Percentiles rank a stretch among this genome's conserved stretches.
These are phyloP conservation scores for Eudorina sp. DNA, from an alignment of 139 green algal species.

Conservation along the genomic window DNA sequence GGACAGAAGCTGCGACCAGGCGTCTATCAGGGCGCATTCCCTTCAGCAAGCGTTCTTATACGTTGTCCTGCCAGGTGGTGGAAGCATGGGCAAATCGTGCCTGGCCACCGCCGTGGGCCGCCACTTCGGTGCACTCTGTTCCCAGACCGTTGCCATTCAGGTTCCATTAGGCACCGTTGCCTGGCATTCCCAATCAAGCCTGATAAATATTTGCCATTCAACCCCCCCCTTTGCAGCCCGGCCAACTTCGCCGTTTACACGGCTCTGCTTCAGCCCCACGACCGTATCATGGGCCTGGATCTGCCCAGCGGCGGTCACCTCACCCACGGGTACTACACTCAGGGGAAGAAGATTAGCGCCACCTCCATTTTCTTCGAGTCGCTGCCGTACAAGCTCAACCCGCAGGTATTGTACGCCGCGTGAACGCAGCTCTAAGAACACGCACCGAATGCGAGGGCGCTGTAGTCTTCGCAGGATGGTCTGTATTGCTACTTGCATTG, in stretches of 20 bases:
- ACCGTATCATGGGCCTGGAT: slow-evolving; percentile 99
- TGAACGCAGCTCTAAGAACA: neutral
- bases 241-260: slow-evolving; percentile 99
- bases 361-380: slow-evolving; percentile 98
- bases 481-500: neutral
- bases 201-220: no score
- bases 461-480: neutral
- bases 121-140: no score
- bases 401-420: neutral
- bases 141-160: no score
- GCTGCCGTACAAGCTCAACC: slow-evolving; percentile 94
- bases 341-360: slow-evolving; percentile 97
- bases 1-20: no score
- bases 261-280: slow-evolving; percentile 96
- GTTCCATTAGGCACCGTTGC: no score
- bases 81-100: no score
- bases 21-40: no score
- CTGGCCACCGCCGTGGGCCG: no score
- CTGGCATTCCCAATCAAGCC: no score
- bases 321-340: slow-evolving; percentile 97
- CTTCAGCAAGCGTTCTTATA: no score
- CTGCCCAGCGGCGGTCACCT: slow-evolving; percentile 97
- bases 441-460: neutral
- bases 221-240: slow-evolving; percentile 70
- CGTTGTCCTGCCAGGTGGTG: no score